Conservation (phyloP, 2,329 filamentous ascomycete genomes). For the Talaromyces verruculosus region DNA sequence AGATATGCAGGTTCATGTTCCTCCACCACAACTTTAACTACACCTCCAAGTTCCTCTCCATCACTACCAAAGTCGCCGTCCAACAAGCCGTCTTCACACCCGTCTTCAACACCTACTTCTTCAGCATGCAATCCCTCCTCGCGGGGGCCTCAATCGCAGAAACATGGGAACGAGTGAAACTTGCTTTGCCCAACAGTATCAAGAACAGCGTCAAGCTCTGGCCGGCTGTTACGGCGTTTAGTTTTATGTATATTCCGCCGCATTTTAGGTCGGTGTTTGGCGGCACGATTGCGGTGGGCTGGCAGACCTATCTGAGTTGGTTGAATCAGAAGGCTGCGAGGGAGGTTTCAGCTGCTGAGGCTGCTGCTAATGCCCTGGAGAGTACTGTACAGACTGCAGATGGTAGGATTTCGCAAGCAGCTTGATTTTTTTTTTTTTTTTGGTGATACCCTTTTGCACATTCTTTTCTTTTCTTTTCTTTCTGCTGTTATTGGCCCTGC, state of each 20-base stretch:
- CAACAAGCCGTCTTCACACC: constrained; percentile 83
- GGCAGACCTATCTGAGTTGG: constrained; percentile 87
- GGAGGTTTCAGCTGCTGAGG: constrained; percentile 46
- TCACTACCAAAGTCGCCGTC: constrained; percentile 73
- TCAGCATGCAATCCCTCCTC: constrained; percentile 73
- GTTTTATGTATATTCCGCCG: constrained; percentile 76
- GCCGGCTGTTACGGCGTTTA: constrained; percentile 84
- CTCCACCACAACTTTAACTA: constrained; percentile 84
- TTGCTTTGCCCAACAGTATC: constrained; percentile 74
- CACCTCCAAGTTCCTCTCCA: constrained; percentile 66
- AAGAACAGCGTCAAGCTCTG: constrained; percentile 82
- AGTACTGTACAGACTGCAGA: not conserved
- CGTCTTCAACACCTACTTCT: constrained; percentile 79
- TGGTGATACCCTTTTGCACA: constrained; percentile 14
- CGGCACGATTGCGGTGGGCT: constrained; percentile 76
- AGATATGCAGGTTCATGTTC: constrained; percentile 66
- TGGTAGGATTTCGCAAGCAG: constrained; percentile 11
- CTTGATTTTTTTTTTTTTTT: constrained; percentile 3
- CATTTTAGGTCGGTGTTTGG: constrained; percentile 80
- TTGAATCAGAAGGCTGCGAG: constrained; percentile 72
- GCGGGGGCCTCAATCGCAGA: constrained; percentile 65
- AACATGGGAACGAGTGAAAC: constrained; percentile 67
- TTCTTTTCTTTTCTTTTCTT: not conserved
- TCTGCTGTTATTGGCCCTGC: not conserved
- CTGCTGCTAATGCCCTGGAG: constrained; percentile 18